Base-by-base conservation (phyloP, 2,329 filamentous ascomycete species). In the Neurospora sp. region DNA sequence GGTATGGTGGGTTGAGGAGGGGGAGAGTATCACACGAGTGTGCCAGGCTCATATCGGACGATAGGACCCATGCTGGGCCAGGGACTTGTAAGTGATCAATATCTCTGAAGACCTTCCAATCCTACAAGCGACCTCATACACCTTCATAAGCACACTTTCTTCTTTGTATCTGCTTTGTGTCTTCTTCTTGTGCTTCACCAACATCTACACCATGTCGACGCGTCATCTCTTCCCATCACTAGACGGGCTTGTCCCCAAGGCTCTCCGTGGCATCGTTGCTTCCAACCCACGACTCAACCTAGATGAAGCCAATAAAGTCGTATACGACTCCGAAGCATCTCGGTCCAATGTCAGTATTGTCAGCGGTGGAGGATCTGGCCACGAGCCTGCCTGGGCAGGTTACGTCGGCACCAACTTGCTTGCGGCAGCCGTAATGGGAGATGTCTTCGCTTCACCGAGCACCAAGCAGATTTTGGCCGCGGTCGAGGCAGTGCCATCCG, bases 401-500 rank as follows among this genome's bases (percentile, higher is more conserved):
- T 90, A 89, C 74, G 88, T 90, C 1, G 88, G 88, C 69, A 76
- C 79, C 70, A 88, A 88, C 76, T 82, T 89, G 79, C 83, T 90
- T n/a, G 82, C 86, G 1, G 87, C 87, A 4, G 84, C 87, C 5
- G 88, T 88, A 4, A 83, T 82, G 4, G 88, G 88, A 62, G 86
- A 89, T 75, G 85, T 90, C 73, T 90, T 90, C 73, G 88, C 88
- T 17, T 87, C 84, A 7, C 88, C 88, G 0, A 88, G 85, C 70
- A 87, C 88, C 11, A 87, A 86, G 71, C 88, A 90, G 78, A 87
- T 90, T 69, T 77, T 89, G 9, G 84, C 87, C 1, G 87, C 83
- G 6, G 84, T 90, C 52, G 84, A 85, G 68, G 81, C 82, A 66
- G 85, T 84, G 11, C 86, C 84, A n/a, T 87, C 82, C 38, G 81